Evolutionary conservation across 225 moss, liverwort and hornwort genomes (phyloP), one percentile per base, ranked within the genome.

Genomic region (Straminergon stramineum): DNA sequence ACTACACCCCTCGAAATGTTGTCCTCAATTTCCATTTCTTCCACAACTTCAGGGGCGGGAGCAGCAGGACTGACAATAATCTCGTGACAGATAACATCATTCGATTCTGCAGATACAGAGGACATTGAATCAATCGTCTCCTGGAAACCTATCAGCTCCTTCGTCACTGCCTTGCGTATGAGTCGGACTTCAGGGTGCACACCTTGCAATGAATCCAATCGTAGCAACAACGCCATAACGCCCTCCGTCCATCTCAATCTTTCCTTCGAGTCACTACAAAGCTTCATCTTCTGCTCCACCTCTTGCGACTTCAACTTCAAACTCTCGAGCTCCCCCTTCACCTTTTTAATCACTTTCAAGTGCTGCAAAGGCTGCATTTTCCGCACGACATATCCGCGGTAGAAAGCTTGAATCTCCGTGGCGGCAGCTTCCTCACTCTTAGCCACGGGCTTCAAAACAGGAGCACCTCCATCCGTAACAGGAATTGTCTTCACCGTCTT

Each of bases 161-260:
- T 91, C 21, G 92, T 86, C 58, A 92, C 74, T 20, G 88, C 90
- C 86, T 92, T 95, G 65, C 91, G 87, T 8, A 91, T 24, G 43
- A 87, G 66, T 23, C 92, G 87, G 11, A 95, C 92, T 13, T 84
- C 90, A n/a, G 93, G 86, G 35, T 90, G 92, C 79, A 91, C 93
- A 27, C 92, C 92, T 83, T 95, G 93, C 76, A 95, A 78, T 34
- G 90, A 90, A 53, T 94, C 95, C 88, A 94, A 91, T 35, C 90
- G 88, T 8, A 95, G 53, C 75, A 95, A 64, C 88, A 92, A 77
- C 16, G 91, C 90, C 92, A 94, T 93, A 27, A 93, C 37, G 48
- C 87, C 85, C 78, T 94, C 91, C 26, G 85, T 86, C 91, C 94
- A 92, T 41, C 75, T 93, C 85, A 92, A 87, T 81, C 88, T 88